These are phyloP conservation scores for Psilocybe azurescens DNA, from an alignment of 768 basidiomycete genomes.

Conservation along the genomic window DNA sequence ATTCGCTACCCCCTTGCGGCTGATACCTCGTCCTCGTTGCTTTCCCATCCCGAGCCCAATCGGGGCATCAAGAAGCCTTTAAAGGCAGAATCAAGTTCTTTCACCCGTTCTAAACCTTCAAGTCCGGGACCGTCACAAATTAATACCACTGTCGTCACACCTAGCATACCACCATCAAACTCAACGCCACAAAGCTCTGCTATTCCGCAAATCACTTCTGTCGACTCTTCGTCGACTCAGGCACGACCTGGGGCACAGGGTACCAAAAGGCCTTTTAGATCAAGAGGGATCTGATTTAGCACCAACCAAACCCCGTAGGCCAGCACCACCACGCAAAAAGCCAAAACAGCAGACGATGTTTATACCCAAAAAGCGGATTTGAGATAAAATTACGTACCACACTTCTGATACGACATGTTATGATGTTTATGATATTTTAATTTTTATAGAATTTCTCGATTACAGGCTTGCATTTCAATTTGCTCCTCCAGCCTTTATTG, in stretches of 20 bases:
- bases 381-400: conserved; percentile 2
- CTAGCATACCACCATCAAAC: too few relatives aligned
- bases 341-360: conserved; percentile 51
- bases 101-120: not conserved
- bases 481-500: conserved; percentile 48
- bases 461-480: not conserved
- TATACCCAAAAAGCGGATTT: conserved; percentile 60
- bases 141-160: not conserved
- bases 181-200: not conserved
- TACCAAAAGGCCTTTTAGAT: not conserved
- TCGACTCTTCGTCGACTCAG: not conserved
- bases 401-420: conserved; percentile 10
- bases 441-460: conserved; percentile 6
- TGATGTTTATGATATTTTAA: conserved; percentile 14
- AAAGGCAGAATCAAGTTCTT: not conserved
- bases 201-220: not conserved
- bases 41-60: conserved; percentile 25
- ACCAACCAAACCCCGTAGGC: conserved; percentile 27
- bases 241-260: not conserved
- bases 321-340: conserved; percentile 36
- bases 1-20: not conserved
- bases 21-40: not conserved
- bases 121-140: not conserved
- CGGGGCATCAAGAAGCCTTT: not conserved
- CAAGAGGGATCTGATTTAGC: not conserved